Evolutionary conservation across 192 early-diverging fungal species (phyloP), one percentile per base, ranked within the genome.

Genomic region (Phycomyces nitens): DNA sequence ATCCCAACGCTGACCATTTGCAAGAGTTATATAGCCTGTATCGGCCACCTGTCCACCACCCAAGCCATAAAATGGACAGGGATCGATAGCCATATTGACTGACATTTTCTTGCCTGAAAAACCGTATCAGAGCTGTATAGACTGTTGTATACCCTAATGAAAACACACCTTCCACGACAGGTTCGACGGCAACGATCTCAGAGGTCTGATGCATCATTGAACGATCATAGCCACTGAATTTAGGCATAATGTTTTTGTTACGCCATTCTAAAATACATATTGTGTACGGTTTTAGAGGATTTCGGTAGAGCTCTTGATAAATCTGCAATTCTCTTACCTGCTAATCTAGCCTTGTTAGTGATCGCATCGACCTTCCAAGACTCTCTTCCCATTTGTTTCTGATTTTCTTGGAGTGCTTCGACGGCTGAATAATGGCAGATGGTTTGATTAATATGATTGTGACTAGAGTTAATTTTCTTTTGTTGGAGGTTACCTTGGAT

Each of bases 1-100:
- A 5, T 63, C 24, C 77, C 77, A 77, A 39, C 66, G 69, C 15
- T 67, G 72, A 11, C 76, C 75, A 41, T 73, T 78, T 0, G 66
- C 69, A 9, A 81, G 38, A 5, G 56, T 64, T 3, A 86, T 56
- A 0, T 27, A 47, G 1, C 84, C 84, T 0, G 58, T 41, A 53
- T 86, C 84, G 23, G 82, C 65, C 21, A 71, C 76, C 55, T 86
- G 84, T 8, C 84, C 84, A 57, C 84, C 84, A 27, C 84, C 84
- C 3, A 80, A 65, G 0, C 82, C 82, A 50, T 86, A 86, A 57
- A 86, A 86, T 1, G 84, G 84, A 57, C 82, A 84, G 0, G 80
- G 82, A 60, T 82, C 77, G 34, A 86, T 77, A 0, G 80, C 68
- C 20, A 84, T 50, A 59, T 80, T 64, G 43, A 81, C 74, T 26